Percentiles rank a stretch among this genome's conserved stretches.
These are phyloP conservation scores for Hypoxylon sp. DNA, from an alignment of 2,329 filamentous ascomycete genomes.

Conservation along the genomic window DNA sequence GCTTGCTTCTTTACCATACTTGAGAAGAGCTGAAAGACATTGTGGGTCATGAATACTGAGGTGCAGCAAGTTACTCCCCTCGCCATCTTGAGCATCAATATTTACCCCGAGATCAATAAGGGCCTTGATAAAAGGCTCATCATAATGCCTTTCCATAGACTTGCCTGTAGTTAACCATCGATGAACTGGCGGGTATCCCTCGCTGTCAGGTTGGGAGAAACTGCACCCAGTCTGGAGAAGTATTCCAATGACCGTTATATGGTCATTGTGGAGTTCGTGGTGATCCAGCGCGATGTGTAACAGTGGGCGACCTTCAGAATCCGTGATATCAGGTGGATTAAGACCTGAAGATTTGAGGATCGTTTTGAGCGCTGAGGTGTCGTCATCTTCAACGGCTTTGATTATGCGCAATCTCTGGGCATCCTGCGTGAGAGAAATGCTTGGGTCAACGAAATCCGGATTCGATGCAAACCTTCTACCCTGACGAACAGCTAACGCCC, in stretches of 20 bases:
- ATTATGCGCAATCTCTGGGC: neutral
- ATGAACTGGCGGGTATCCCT: conserved; percentile 1
- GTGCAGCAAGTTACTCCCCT: conserved; percentile 8
- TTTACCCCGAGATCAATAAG: neutral
- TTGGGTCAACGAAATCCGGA: conserved; percentile 3
- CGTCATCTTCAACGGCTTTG: neutral
- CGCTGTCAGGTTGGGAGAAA: neutral
- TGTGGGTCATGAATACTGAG: neutral
- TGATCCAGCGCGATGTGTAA: neutral
- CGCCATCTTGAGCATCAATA: neutral
- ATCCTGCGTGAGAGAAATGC: conserved; percentile 12
- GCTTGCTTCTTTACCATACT: conserved; percentile 1
- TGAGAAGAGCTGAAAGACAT: neutral
- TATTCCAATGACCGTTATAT: neutral
- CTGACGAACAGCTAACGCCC: neutral
- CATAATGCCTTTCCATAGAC: neutral
- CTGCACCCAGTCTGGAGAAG: conserved; percentile 11
- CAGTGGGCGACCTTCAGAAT: neutral
- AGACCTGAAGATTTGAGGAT: neutral
- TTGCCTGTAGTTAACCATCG: neutral
- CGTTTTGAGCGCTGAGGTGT: neutral
- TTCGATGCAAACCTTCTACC: neutral
- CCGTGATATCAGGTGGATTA: neutral
- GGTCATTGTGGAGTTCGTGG: neutral
- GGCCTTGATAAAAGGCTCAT: neutral